Conservation (phyloP, 2,329 filamentous ascomycete species). For the Mycocentrospora acerina region DNA sequence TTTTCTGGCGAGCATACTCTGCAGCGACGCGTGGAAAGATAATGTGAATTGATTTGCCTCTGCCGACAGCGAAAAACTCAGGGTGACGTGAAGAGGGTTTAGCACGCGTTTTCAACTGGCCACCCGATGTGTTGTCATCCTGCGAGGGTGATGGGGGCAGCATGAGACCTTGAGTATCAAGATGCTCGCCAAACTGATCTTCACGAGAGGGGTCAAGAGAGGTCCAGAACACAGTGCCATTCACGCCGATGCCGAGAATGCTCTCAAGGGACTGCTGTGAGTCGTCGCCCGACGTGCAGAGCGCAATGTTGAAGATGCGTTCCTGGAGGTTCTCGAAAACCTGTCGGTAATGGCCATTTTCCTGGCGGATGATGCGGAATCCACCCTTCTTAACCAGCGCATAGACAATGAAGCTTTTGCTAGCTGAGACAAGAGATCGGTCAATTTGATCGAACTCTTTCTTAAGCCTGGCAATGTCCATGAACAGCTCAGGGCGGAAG, state of each 20-base stretch:
- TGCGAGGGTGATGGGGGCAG: slow-evolving; percentile 83
- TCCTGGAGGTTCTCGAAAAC: slow-evolving; percentile 90
- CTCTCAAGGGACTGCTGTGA: slow-evolving; percentile 57
- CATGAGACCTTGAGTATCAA: slow-evolving; percentile 83
- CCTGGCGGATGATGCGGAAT: slow-evolving; percentile 89
- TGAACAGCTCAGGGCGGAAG: slow-evolving; percentile 77
- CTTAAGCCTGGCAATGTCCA: slow-evolving; percentile 92
- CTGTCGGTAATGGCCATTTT: slow-evolving; percentile 87
- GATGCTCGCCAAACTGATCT: slow-evolving; percentile 70
- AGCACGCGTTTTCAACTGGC: slow-evolving; percentile 92
- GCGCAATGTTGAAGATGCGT: slow-evolving; percentile 89
- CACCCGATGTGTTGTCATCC: slow-evolving; percentile 88
- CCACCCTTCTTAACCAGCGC: slow-evolving; percentile 92
- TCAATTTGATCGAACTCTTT: slow-evolving; percentile 98
- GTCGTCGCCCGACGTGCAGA: slow-evolving; percentile 67
- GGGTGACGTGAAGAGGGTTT: slow-evolving; percentile 86
- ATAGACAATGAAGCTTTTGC: slow-evolving; percentile 89
- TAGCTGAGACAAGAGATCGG: slow-evolving; percentile 86
- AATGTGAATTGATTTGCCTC: slow-evolving; percentile 94
- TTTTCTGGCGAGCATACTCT: slow-evolving; percentile 53
- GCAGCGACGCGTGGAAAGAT: slow-evolving; percentile 64
- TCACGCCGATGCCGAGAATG: slow-evolving; percentile 89
- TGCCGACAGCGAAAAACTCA: slow-evolving; percentile 91
- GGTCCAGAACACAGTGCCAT: slow-evolving; percentile 96
- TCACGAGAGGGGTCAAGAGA: slow-evolving; percentile 55